Base-by-base conservation (phyloP, 352 stramenopile genomes). In the Globisporangium abappressorium region DNA sequence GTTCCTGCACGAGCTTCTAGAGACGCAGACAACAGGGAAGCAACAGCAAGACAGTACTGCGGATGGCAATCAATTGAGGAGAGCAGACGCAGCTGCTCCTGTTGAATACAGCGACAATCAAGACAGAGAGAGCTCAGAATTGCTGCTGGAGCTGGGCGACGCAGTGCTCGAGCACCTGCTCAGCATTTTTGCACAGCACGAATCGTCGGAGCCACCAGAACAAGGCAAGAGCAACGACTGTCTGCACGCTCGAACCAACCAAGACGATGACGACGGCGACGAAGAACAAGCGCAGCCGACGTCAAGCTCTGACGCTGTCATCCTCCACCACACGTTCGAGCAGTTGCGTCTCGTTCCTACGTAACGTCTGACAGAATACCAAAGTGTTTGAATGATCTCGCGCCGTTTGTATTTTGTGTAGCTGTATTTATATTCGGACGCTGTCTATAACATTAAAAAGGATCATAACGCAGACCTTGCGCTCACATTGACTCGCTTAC, bases 401-500 rank as follows among this genome's bases (percentile, higher is more conserved):
- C 56, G n/a, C 18, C 33, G 15, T 62, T 11, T 62, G n/a, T 49
- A 62, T 62, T 47, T 62, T n/a, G 33, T 49, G 9, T 33, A 46
- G 9, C 56, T 62, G 30, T 46, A 6, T 33, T 62, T 47, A 15
- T 38, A 59, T 59, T 51, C 9, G 49, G 55, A 61, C 30, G 55
- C 18, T 61, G 55, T 61, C 56, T 62, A 62, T 62, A 62, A 62
- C 56, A 62, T 62, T 49, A 62, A 62, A 47, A 49, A 46, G 41
- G 22, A 20, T 33, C 3, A 46, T 36, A 22, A 18, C 24, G 38
- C 38, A 24, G 9, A 53, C 41, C 46, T n/a, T 56, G 33, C 30
- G 56, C 14, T n/a, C 22, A 57, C 59, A 57, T 33, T 56, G 47
- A 54, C 36, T 38, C n/a, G 49, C 5, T 60, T 34, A 7, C 49